Conservation (phyloP, 495 filamentous ascomycete species). For the Thozetella sp. region DNA sequence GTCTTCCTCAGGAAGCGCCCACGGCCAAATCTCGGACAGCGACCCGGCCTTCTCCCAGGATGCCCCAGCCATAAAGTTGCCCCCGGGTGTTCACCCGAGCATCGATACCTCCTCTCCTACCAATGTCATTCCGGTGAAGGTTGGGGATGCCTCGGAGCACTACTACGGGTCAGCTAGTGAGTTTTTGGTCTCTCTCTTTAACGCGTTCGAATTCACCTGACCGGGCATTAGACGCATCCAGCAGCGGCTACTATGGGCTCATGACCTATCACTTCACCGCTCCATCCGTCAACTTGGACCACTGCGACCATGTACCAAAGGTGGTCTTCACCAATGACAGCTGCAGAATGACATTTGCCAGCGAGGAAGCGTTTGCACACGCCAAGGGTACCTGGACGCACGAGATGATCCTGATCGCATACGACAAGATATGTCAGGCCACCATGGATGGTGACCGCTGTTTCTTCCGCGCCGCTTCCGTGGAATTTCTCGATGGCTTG, state of each 20-base stretch:
- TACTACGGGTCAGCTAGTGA: constrained; percentile 1
- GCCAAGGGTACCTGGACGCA: constrained; percentile 1
- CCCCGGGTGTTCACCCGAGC: no score
- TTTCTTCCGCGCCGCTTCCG: constrained; percentile 1
- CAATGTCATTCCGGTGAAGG: no score
- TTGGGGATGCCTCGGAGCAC: no score
- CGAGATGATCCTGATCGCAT: constrained; percentile 8
- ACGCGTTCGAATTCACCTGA: not conserved
- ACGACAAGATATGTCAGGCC: not conserved
- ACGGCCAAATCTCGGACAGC: no score
- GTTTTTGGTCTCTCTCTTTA: not conserved
- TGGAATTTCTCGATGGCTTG: not conserved
- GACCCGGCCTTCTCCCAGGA: no score
- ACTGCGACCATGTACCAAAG: constrained; percentile 2
- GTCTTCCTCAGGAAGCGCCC: no score
- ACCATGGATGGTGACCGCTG: constrained; percentile 6
- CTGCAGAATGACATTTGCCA: not conserved
- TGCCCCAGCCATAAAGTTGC: no score
- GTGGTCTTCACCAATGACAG: constrained; percentile 2
- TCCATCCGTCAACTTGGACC: constrained; percentile 9
- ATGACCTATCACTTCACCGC: constrained; percentile 6
- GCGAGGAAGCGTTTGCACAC: not conserved
- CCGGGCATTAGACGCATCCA: not conserved
- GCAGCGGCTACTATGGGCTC: constrained; percentile 3
- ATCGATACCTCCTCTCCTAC: no score